Base-by-base conservation (phyloP, 164 flowering plant genomes). In the Houttuynia cordata region DNA sequence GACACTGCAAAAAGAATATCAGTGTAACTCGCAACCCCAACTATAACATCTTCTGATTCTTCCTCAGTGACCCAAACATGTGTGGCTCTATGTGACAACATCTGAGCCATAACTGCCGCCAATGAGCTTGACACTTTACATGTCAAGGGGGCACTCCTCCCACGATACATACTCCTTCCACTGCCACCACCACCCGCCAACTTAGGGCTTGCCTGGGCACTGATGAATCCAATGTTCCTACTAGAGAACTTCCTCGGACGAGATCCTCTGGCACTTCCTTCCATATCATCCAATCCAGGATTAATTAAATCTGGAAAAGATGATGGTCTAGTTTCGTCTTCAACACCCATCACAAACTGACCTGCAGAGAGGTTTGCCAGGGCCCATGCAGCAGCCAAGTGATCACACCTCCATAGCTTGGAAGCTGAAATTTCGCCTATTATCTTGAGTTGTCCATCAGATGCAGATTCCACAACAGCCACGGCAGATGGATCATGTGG, bases 101-200 rank as follows among this genome's bases (percentile, higher is more conserved):
- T 86, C 73, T 93, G 99, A 54, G 99, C 97, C 97, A 93, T 83
- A 49, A 93, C 97, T 7, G 99, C 99, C 6, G 99, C 99, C 68
- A 93, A 64, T 0, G 97, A 88, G 63, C 90, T 93, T 0, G 86
- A 77, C 8, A 57, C 77, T 65, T 79, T 90, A 60, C 99, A 93
- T 4, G 89, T 90, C 76, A 91, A 75, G 0, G 99, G 95, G 4
- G 91, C 81, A 63, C 89, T 93, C 72, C 99, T 79, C 18, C 96
- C 97, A 54, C 96, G 69, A 54, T 88, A 90, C 86, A 90, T 85
- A 74, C 81, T 86, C 77, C 93, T 73, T 15, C 79, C 73, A 9
- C 53, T 17, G 0, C 50, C 58, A n/a, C 41, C 20, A 20, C 39
- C 40, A 4, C 58, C 53, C 13, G 86, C 76, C n/a, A 74, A 59